Evolutionary conservation across 257 asterid genomes (phyloP).

Genomic region (Solanum dulcamara): DNA sequence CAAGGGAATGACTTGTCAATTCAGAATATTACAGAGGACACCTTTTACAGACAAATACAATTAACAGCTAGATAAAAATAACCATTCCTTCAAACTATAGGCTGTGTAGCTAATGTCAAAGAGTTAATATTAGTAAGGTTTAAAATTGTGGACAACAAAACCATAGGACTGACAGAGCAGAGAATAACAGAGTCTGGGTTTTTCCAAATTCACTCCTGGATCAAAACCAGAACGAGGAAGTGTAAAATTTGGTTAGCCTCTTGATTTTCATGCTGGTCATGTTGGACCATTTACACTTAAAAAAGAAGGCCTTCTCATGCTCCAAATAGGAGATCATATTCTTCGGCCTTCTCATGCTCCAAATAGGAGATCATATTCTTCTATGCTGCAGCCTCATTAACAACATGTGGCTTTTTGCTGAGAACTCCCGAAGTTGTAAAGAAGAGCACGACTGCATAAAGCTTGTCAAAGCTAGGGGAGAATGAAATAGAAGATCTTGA

Average conservation of each 20-base stretch:
- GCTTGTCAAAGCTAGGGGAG: not conserved
- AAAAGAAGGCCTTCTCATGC: not conserved
- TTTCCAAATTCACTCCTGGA: not conserved
- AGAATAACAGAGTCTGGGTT: not conserved
- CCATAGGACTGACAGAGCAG: not conserved
- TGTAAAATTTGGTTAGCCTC: not conserved
- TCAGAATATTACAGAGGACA: not conserved
- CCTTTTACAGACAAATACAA: not conserved
- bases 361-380: not conserved
- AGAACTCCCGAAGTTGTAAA: not conserved
- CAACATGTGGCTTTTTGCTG: not conserved
- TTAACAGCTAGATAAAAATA: not conserved
- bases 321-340: too few species aligned
- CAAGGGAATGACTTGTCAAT: not conserved
- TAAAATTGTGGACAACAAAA: not conserved
- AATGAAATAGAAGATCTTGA: not conserved
- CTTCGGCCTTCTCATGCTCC: not conserved
- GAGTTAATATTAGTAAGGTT: not conserved
- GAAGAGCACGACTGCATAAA: not conserved
- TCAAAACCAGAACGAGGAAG: not conserved
- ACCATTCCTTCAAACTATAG: not conserved
- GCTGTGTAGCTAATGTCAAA: not conserved
- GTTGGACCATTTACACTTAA: not conserved
- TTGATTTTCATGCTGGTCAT: not conserved
- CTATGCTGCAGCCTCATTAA: not conserved